Evolutionary conservation across 176 grass and related monocot species (phyloP), one percentile per base, ranked within the genome.

Genomic region (Poa pratensis): DNA sequence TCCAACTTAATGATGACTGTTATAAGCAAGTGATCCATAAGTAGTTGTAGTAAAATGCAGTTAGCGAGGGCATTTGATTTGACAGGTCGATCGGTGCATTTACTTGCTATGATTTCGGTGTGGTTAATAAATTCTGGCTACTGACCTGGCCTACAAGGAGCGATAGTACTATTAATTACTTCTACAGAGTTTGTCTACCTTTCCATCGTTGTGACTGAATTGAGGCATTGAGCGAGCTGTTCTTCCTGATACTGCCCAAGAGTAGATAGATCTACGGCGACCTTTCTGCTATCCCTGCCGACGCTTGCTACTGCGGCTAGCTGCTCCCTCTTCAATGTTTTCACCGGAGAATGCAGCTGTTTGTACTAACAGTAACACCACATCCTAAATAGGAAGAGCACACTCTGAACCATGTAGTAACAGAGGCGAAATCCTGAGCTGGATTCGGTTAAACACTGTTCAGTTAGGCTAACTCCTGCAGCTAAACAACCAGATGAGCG

Each of bases 11-110:
- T 26, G 13, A 49, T 27, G 42, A 24, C 68, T 71, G 68, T 23
- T 2, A 42, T 0, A 69, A 12, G 5, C 19, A 69, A n/a, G 66
- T 13, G 19, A 4, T n/a, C 9, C 9, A 13, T 43, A 23, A 23
- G 11, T 18, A 3, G 18, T 7, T 5, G 18, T 15, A 53, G 2
- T 8, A 39, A 55, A 78, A 78, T 17, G 54, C 6, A 26, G 54
- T 26, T 27, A 43, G n/a, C 57, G 26, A 26, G 26, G 26, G 14
- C 49, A 58, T 51, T 39, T 80, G 39, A 3, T 73, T 24, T 50
- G 19, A 63, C 55, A 75, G 81, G 15, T 58, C 14, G 46, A 32
- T 40, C 14, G 46, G 46, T 27, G 51, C 64, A 70, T 79, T 86
- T 10, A 62, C 16, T 63, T 63, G 43, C 23, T 30, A 13, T 79